phyloP scores from a whole-genome alignment of 768 basidiomycete species.

The Baorangia bicolor region DNA sequence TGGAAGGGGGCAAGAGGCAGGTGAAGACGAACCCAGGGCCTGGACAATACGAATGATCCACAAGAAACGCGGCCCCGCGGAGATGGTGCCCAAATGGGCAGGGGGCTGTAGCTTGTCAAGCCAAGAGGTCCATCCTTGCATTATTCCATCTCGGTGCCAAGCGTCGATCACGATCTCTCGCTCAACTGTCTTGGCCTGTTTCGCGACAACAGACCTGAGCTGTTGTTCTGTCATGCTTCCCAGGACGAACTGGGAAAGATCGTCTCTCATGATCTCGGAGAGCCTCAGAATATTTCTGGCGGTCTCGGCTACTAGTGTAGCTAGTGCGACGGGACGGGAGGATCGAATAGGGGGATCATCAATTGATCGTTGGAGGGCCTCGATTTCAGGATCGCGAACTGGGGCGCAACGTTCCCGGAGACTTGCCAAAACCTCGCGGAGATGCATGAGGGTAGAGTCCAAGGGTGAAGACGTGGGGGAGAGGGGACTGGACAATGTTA shows the following conservation, averaged over 20 bases:
- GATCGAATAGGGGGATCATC: constrained; percentile 30
- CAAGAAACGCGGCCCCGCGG: constrained; percentile 18
- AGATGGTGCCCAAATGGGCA: constrained; percentile 11
- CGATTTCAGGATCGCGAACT: constrained; percentile 54
- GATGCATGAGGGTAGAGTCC: constrained; percentile 50
- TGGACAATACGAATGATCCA: constrained; percentile 53
- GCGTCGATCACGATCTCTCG: constrained; percentile 50
- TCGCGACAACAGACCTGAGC: constrained; percentile 45
- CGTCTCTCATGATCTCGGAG: constrained; percentile 64
- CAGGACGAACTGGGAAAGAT: constrained; percentile 62
- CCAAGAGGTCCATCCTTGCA: constrained; percentile 26
- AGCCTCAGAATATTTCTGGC: constrained; percentile 49
- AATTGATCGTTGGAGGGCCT: constrained; percentile 40
- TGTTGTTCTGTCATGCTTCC: constrained; percentile 68
- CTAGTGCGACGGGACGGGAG: constrained; percentile 35
- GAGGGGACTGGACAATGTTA: constrained; percentile 54
- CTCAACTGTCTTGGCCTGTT: constrained; percentile 56
- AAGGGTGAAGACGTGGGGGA: constrained; percentile 70
- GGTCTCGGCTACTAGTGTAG: constrained; percentile 48
- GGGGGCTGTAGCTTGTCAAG: constrained; percentile 8
- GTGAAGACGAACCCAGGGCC: constrained; percentile 45
- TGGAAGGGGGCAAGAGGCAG: constrained; percentile 35
- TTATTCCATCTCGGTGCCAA: constrained; percentile 40
- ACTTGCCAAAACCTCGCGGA: constrained; percentile 51
- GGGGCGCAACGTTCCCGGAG: constrained; percentile 68